Base-by-base conservation (phyloP, 2,329 filamentous ascomycete species). In the Monilinia aucupariae region DNA sequence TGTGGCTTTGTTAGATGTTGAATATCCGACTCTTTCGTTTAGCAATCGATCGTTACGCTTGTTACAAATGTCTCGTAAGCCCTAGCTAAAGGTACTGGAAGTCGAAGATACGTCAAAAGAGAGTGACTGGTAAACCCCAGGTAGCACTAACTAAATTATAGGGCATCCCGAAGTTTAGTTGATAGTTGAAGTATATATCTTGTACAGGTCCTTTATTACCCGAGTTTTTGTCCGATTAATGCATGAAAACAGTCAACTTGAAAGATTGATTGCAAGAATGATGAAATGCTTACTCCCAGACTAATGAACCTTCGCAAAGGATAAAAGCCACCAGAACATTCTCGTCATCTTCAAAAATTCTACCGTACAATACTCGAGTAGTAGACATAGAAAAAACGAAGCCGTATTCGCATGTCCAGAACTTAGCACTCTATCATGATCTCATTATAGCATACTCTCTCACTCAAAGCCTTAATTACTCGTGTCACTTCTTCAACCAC, bases 251-350 rank as follows among this genome's bases (percentile, higher is more conserved):
- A n/a, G n/a, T n/a, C n/a, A n/a, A n/a, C n/a, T 10, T 37, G 47
- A 45, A 56, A 1, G 2, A 15, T 32, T 20, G 9, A 47, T 22
- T 56, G 34, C 27, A 47, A 25, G 7, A 34, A 34, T 22, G 20
- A n/a, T n/a, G n/a, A n/a, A 7, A 56, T 34, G 20, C 8, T 6
- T 10, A 34, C 7, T 12, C 75, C 9, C 73, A 72, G 37, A 68
- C 65, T 5, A 9, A 9, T 34, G 34, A 12, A 8, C 53, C 41
- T n/a, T 7, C 20, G 5, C 22, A 17, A 5, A 25, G 6, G 17
- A 47, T 12, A 27, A 6, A n/a, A 45, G 45, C n/a, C n/a, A n/a
- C n/a, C n/a, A 32, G 37, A 43, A n/a, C 43, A 55, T 7, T 22
- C 6, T 41, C 27, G 20, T 45, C 20, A 55, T 45, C 27, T 55